Base-by-base conservation (phyloP, 352 stramenopile species). In the Phytophthora idaei region DNA sequence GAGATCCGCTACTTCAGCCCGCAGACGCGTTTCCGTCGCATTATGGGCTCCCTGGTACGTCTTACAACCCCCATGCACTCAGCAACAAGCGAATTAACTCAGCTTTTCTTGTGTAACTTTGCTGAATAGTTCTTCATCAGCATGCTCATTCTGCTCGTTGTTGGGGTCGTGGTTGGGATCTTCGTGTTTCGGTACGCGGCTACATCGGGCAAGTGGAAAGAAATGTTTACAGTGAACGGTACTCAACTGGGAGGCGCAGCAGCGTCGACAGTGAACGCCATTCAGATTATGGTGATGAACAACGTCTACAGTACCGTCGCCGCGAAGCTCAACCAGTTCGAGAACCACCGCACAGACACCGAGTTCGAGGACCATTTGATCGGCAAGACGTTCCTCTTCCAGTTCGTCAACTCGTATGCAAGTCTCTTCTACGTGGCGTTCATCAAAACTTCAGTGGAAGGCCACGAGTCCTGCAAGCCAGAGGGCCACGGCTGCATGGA, bases 291-390 rank as follows among this genome's bases (percentile, higher is more conserved):
- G 80, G 66, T 93, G 3, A 78, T 93, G 68, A 93, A 90, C 76
- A 83, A 75, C 37, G 67, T 93, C 29, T 93, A 93, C 65, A 85
- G 73, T 15, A 76, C 73, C 3, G 69, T 93, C 27, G 81, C 85
- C 5, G 62, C 76, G 28, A 78, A 77, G n/a, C 71, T 93, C 37
- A 93, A 93, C 63, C 76, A 81, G 25, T 91, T 72, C 17, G 97
- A 99, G 68, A 99, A 99, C 78, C 97, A 99, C 68, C 86, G 95
- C 58, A 99, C 97, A 0, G 95, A 99, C 68, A 98, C 95, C 2
- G 90, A 98, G 67, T 99, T 97, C 77, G 87, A 98, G 69, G 96
- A 98, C 60, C 83, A 97, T 57, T 60, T 94, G 64, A 93, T 94
- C 67, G 83, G 67, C 60, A 92, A 93, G 61, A 92, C 85, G 8